Base-by-base conservation (phyloP, 208 protist genomes). In the Leishmania amazonensis region DNA sequence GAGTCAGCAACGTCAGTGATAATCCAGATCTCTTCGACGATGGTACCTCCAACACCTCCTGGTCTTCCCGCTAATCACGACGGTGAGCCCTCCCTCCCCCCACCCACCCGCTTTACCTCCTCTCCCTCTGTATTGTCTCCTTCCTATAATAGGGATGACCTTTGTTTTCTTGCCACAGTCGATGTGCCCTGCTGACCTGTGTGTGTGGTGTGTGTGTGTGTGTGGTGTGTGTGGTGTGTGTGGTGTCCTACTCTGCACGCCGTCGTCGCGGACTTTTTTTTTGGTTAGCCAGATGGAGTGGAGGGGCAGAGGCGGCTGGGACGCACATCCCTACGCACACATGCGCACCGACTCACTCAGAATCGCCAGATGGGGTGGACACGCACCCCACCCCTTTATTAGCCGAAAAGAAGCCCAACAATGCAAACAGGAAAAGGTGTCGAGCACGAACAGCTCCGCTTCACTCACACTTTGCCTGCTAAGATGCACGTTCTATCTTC, bases 1-100 rank as follows among this genome's bases (percentile, higher is more conserved):
- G 54, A 2, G 38, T 79, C 38, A 28, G 6, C 38, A 45, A 83
- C 51, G 8, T 79, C 15, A 68, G 65, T 3, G 75, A 83, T 53
- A 35, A 76, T 38, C 42, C 70, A 0, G 38, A 58, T 24, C n/a
- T 83, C 13, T 75, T 79, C 47, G 11, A 2, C n/a, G 75, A 79
- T 35, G 28, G 19, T 31, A 19, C 3, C 13, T 60, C 31, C 31
- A 58, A 40, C 65, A 54, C 47, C 40, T 70, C 53, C 13, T 76
- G 24, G 45, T 54, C 24, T 49, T 70, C 54, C 24, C 40, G 78
- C 49, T 6, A 45, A 38, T 81, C 45, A 47, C 54, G 76, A 8
- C 15, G 40, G 62, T 79, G 45, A 73, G 13, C 9, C 45, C 57
- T 45, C 31, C 64, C 3, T 65, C 2, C 60, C n/a, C 15, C 60